Evolutionary conservation across 495 filamentous ascomycete species (phyloP).

Genomic region (Annulohypoxylon nitens): DNA sequence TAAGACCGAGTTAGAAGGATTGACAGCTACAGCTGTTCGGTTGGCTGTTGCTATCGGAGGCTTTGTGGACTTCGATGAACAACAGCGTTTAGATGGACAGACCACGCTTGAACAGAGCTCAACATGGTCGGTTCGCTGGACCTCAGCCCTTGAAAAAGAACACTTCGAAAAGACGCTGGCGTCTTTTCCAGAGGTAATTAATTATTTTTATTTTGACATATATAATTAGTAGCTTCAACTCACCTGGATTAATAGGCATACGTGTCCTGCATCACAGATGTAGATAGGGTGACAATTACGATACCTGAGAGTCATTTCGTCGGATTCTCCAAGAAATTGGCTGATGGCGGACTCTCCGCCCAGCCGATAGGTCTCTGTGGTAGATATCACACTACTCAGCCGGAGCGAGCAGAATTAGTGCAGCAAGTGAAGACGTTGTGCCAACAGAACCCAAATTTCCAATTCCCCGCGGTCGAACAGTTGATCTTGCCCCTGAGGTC

Average conservation of each 20-base stretch:
- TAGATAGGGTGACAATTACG: slow-evolving; percentile 26
- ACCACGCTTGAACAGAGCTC: slow-evolving; percentile 11
- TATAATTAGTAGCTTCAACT: not conserved
- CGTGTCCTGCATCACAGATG: slow-evolving; percentile 22
- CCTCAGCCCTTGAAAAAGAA: slow-evolving; percentile 9
- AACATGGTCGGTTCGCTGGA: slow-evolving; percentile 31
- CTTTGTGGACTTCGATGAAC: slow-evolving; percentile 20
- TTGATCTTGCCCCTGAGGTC: slow-evolving; percentile 19
- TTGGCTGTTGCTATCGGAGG: slow-evolving; percentile 23
- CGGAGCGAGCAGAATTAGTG: slow-evolving; percentile 3
- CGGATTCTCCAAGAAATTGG: slow-evolving; percentile 9
- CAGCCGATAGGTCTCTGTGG: slow-evolving; percentile 25
- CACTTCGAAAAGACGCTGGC: slow-evolving; percentile 25
- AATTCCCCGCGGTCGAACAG: slow-evolving; percentile 13
- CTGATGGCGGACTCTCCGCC: slow-evolving; percentile 23
- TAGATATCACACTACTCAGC: slow-evolving; percentile 17
- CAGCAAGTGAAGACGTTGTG: slow-evolving; percentile 13
- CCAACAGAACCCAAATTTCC: slow-evolving; percentile 17
- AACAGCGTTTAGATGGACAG: not conserved
- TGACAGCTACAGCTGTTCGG: slow-evolving; percentile 22
- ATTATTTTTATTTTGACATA: not conserved
- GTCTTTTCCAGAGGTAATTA: slow-evolving; percentile 20
- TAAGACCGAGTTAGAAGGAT: slow-evolving; percentile 14
- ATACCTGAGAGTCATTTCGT: slow-evolving; percentile 21
- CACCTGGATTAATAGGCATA: slow-evolving; percentile 19